Evolutionary conservation across 2,329 filamentous ascomycete species (phyloP), one percentile per base, ranked within the genome.

Genomic region (Fusarium poae): DNA sequence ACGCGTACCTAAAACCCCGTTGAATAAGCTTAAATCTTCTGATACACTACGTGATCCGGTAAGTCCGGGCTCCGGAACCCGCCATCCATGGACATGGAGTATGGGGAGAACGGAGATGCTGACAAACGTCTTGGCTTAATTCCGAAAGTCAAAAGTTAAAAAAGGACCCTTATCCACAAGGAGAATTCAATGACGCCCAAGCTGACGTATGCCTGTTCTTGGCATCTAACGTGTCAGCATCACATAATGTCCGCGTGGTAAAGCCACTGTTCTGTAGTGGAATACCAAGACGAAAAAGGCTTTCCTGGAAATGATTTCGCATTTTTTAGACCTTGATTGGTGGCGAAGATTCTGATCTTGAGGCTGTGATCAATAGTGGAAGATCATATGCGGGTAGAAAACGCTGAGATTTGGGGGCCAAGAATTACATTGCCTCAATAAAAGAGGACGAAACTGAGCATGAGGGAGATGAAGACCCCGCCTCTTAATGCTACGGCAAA

Each of bases 201-300:
- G 63, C 63, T 66, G 62, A 66, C 63, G 63, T 65, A 62, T 25
- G 18, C 34, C 18, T 18, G 15, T 50, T 62, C 63, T 66, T 66
- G 63, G 63, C 63, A 46, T 18, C 25, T 3, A 9, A 40, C 42
- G 35, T 59, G 62, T 65, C 52, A 58, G 62, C 52, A 57, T 45
- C n/a, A 30, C 27, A 29, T 15, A 29, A 20, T 34, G 49, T 27
- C 50, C 50, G 50, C 43, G 50, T 63, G 44, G 25, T 45, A 2
- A 58, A 57, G 44, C 61, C 42, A 37, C 23, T 48, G 27, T 63
- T 63, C 4, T 12, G 23, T 30, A 7, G 4, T 6, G 6, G 21
- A 45, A 64, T 50, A 50, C 25, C 25, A 15, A 40, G 3, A 13
- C 21, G 12, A n/a, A 2, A 25, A 43, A 10, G 10, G 10, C 10